A percentile compares a stretch with the other conserved stretches of the same genome.
Conservation (phyloP, 192 early-diverging fungal species). For the Borealophlyctis nickersoniae region DNA sequence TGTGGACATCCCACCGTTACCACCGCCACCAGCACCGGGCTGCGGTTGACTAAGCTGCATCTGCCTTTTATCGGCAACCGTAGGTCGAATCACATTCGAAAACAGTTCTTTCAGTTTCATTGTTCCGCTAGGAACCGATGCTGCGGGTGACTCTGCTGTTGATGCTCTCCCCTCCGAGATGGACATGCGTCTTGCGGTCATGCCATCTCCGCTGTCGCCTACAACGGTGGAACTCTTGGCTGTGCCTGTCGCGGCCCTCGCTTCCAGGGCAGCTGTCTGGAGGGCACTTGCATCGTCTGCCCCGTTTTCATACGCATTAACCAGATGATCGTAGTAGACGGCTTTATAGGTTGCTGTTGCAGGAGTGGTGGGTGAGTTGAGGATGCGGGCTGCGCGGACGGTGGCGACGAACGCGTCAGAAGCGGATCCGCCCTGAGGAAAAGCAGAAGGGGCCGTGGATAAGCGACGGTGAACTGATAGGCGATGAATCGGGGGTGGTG, state of each 20-base stretch:
- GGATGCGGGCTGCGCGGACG: slow-evolving; percentile 20
- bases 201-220: neutral
- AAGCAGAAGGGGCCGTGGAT: too few relatives aligned
- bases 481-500: too few relatives aligned
- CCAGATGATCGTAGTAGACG: slow-evolving; percentile 26
- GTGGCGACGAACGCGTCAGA: slow-evolving; percentile 25
- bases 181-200: neutral
- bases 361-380: slow-evolving; percentile 24
- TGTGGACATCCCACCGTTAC: neutral
- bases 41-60: too few relatives aligned
- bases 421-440: too few relatives aligned
- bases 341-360: slow-evolving; percentile 25
- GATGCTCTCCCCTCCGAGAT: neutral
- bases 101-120: slow-evolving; percentile 22
- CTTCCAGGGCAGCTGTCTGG: slow-evolving; percentile 11
- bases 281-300: slow-evolving; percentile 18
- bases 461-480: too few relatives aligned
- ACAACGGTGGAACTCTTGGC: neutral
- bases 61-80: neutral
- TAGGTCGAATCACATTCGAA: slow-evolving; percentile 16
- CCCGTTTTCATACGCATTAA: slow-evolving; percentile 7
- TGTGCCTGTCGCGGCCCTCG: neutral
- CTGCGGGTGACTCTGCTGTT: neutral
- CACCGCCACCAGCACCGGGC: neutral
- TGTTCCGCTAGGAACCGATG: neutral